phyloP scores from a whole-genome alignment of 306 rosid genomes.

The Fragaria ananassa region DNA sequence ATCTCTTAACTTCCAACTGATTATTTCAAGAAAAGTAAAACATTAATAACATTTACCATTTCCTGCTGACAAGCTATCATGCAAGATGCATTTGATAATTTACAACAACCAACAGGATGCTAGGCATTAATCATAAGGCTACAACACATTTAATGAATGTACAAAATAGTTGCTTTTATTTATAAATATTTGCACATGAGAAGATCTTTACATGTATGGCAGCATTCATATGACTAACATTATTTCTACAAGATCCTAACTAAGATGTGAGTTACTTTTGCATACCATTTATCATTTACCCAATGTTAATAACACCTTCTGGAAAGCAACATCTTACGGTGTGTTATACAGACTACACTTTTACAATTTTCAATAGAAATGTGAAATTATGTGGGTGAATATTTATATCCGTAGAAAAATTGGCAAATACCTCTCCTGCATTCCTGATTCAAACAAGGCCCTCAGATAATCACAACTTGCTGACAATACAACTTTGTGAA shows the following conservation, averaged over 20 bases:
- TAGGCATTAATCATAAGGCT: not conserved
- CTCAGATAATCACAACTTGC: conserved; percentile 68
- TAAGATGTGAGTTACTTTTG: not conserved
- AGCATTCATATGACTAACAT: not conserved
- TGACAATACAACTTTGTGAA: conserved; percentile 74
- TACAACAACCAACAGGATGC: not conserved
- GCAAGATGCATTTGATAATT: not conserved
- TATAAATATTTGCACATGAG: no score
- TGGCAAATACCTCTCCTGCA: conserved; percentile 73
- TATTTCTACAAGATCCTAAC: not conserved
- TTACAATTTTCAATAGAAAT: not conserved
- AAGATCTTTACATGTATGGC: not conserved
- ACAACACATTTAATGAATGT: not conserved
- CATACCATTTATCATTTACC: not conserved
- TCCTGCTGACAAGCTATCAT: not conserved
- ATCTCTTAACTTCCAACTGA: not conserved
- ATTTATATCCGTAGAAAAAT: not conserved
- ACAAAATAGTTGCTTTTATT: no score
- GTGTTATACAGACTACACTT: not conserved
- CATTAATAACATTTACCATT: not conserved
- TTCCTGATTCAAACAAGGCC: conserved; percentile 77
- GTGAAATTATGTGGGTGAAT: not conserved
- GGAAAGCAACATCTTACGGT: not conserved
- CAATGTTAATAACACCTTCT: not conserved
- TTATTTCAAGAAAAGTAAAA: not conserved